phyloP scores from a whole-genome alignment of 2,329 filamentous ascomycete species.

The Gaeumannomyces sp. region DNA sequence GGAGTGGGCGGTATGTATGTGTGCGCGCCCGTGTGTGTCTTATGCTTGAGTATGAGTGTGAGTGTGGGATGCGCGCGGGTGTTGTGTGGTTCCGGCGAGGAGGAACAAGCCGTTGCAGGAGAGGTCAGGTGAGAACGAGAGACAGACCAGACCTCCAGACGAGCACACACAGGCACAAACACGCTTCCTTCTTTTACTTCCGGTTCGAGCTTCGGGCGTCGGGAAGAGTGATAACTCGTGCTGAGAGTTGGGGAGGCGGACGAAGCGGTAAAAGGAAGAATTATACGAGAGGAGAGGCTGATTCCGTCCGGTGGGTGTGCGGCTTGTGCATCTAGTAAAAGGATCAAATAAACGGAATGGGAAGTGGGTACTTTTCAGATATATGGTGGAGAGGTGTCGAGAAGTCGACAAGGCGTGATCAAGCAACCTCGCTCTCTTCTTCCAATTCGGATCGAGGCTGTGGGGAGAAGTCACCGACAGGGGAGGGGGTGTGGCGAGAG shows the following conservation, averaged over 20 bases:
- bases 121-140: constrained; percentile 17
- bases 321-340: constrained; percentile 8
- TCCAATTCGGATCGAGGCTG: constrained; percentile 3
- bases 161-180: neutral
- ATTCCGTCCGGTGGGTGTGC: constrained; percentile 4
- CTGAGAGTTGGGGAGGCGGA: neutral
- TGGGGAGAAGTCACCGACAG: constrained; percentile 5
- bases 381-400: constrained; percentile 10
- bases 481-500: constrained; percentile 3
- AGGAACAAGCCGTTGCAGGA: neutral
- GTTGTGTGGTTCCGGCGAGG: neutral
- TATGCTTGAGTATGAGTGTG: constrained; percentile 2
- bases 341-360: constrained; percentile 9
- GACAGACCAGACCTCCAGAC: constrained; percentile 12
- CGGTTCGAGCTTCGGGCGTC: neutral
- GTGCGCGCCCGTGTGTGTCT: neutral
- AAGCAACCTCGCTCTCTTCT: neutral
- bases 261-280: constrained; percentile 11
- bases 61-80: constrained; percentile 2
- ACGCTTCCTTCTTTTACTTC: neutral
- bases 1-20: neutral
- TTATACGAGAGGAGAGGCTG: constrained; percentile 4
- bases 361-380: constrained; percentile 9
- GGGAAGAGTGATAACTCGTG: neutral
- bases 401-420: constrained; percentile 4